These are phyloP conservation scores for Moniliophthora roreri DNA, from an alignment of 1,284 basidiomycete genomes.

Conservation along the genomic window DNA sequence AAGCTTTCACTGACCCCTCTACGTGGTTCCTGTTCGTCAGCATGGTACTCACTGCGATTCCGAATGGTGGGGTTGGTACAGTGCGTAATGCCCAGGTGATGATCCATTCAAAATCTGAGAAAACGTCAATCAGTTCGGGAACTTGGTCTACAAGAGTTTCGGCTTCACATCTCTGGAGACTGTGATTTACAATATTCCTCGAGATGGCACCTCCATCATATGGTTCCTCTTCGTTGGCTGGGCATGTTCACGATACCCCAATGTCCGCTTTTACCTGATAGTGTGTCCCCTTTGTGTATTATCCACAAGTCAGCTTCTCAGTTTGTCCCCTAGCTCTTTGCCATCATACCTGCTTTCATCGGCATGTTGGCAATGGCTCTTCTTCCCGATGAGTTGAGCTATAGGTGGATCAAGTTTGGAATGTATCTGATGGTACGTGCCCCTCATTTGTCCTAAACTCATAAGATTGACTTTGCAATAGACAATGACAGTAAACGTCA, in stretches of 20 bases:
- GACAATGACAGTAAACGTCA: slow-evolving; percentile 11
- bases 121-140: slow-evolving; percentile 12
- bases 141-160: slow-evolving; percentile 15
- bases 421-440: slow-evolving; percentile 16
- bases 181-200: slow-evolving; percentile 14
- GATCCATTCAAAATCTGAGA: neutral
- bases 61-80: slow-evolving; percentile 15
- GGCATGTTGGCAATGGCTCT: slow-evolving; percentile 16
- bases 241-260: slow-evolving; percentile 6
- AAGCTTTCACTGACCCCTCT: slow-evolving; percentile 17
- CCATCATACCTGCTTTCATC: slow-evolving; percentile 15
- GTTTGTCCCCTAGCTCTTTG: slow-evolving; percentile 1
- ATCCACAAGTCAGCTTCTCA: neutral
- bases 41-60: slow-evolving; percentile 11
- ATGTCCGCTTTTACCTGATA: slow-evolving; percentile 12
- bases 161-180: slow-evolving; percentile 17
- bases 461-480: neutral
- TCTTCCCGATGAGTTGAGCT: slow-evolving; percentile 6
- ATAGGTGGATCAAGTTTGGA: slow-evolving; percentile 17
- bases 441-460: neutral
- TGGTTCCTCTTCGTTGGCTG: slow-evolving; percentile 17
- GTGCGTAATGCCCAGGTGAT: neutral
- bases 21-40: slow-evolving; percentile 16
- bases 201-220: slow-evolving; percentile 12
- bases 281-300: slow-evolving; percentile 1